Conservation (phyloP, 148 eudicot genomes). For the Linanthus parryae region DNA sequence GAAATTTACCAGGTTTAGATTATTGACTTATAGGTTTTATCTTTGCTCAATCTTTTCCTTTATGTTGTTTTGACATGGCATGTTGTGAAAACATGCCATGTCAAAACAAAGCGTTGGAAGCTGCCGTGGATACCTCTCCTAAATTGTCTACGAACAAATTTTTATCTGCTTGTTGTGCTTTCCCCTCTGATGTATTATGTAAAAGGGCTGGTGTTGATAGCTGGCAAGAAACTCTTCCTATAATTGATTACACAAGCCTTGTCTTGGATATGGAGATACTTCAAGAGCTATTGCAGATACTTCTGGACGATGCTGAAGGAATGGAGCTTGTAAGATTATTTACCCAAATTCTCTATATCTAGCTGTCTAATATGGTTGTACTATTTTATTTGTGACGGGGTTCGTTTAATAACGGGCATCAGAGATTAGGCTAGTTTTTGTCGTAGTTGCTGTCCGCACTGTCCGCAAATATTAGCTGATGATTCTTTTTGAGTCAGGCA, state of each 20-base stretch:
- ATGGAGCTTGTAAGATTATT: slow-evolving; percentile 36
- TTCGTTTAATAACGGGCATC: too few relatives aligned
- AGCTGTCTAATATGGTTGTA: background rate
- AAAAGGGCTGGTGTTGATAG: slow-evolving; percentile 35
- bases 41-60: background rate
- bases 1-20: slow-evolving; percentile 73
- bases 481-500: too few relatives aligned
- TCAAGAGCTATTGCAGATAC: slow-evolving; percentile 43
- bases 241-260: slow-evolving; percentile 63
- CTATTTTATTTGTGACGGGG: background rate
- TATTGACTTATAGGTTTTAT: background rate
- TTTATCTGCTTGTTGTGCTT: slow-evolving; percentile 44
- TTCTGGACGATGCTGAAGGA: slow-evolving; percentile 41
- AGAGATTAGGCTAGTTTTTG: too few relatives aligned
- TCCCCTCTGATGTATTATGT: slow-evolving; percentile 44
- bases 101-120: slow-evolving; percentile 49
- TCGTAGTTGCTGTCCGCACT: too few relatives aligned
- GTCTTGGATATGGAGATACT: slow-evolving; percentile 63
- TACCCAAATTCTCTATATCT: background rate
- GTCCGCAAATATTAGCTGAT: too few relatives aligned
- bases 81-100: too few relatives aligned
- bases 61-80: slow-evolving; percentile 47
- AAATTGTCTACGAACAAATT: slow-evolving; percentile 17
- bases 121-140: slow-evolving; percentile 18
- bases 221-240: slow-evolving; percentile 59